Conservation (phyloP, 75 land plant species). For the Ceratopteris richardii region DNA sequence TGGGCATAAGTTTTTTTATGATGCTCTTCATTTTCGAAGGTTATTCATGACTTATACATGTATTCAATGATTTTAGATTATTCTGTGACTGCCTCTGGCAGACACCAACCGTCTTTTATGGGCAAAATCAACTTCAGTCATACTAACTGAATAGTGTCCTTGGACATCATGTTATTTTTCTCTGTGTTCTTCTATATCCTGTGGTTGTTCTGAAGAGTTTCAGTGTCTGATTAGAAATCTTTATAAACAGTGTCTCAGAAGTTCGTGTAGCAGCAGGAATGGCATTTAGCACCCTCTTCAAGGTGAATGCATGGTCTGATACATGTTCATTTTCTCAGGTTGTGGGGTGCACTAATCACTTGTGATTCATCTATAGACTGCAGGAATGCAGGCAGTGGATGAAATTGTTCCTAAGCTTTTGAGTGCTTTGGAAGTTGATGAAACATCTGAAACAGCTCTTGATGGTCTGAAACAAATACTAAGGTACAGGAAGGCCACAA, state of each 20-base stretch:
- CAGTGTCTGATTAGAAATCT: too few relatives aligned
- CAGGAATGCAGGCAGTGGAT: slow-evolving; percentile 99
- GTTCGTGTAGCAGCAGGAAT: slow-evolving; percentile 96
- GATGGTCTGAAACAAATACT: slow-evolving; percentile 98
- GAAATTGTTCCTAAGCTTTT: slow-evolving; percentile 98
- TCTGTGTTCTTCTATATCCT: too few relatives aligned
- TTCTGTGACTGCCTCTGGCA: too few relatives aligned
- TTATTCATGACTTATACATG: too few relatives aligned
- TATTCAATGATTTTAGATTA: too few relatives aligned
- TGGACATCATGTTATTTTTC: too few relatives aligned
- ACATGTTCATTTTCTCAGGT: not conserved
- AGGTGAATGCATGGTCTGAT: slow-evolving; percentile 27
- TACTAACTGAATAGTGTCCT: too few relatives aligned
- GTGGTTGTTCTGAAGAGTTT: too few relatives aligned
- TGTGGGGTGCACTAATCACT: not conserved
- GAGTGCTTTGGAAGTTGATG: slow-evolving; percentile 81
- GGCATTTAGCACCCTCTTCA: slow-evolving; percentile 96
- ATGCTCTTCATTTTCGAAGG: too few relatives aligned
- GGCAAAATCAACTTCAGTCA: too few relatives aligned
- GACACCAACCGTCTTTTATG: too few relatives aligned
- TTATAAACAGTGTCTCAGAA: slow-evolving; percentile 54
- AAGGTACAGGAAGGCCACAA: slow-evolving; percentile 64
- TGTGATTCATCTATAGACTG: slow-evolving; percentile 46
- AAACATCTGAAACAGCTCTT: slow-evolving; percentile 87
- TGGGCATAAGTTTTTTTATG: too few relatives aligned